phyloP scores from a whole-genome alignment of 176 grass and related monocot genomes.

The Chrysopogon serrulatus region DNA sequence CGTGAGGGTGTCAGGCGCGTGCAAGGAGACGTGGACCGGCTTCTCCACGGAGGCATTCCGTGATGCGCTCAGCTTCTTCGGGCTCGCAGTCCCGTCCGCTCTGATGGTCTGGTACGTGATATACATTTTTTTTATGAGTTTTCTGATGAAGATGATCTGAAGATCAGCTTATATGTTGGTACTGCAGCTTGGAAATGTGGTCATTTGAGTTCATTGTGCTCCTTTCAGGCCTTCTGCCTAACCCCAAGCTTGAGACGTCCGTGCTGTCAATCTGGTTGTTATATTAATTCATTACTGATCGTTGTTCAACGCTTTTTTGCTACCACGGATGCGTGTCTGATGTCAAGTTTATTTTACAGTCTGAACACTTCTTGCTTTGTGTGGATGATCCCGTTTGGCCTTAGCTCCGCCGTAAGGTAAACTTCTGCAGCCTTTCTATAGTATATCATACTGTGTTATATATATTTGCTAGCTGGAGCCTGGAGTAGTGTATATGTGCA shows the following conservation, averaged over 20 bases:
- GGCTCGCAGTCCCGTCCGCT: conserved; percentile 16
- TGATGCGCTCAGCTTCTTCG: conserved; percentile 17
- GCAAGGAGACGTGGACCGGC: conserved; percentile 34
- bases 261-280: conserved; percentile 20
- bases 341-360: background rate
- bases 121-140: background rate
- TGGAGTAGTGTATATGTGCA: too few species aligned
- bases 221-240: too few species aligned
- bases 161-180: too few species aligned
- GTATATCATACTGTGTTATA: too few species aligned
- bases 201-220: conserved; percentile 34
- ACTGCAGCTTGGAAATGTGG: conserved; percentile 37
- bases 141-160: too few species aligned
- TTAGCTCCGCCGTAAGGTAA: background rate
- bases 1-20: background rate
- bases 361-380: conserved; percentile 30
- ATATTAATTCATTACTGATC: too few species aligned
- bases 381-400: conserved; percentile 38
- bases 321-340: too few species aligned
- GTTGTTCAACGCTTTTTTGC: too few species aligned
- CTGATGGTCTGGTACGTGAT: conserved; percentile 34
- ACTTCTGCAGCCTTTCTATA: too few species aligned
- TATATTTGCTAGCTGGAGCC: too few species aligned
- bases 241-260: conserved; percentile 29
- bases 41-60: conserved; percentile 27